Evolutionary conservation across 768 basidiomycete genomes (phyloP).

Genomic region (Tephrocybe sp.): DNA sequence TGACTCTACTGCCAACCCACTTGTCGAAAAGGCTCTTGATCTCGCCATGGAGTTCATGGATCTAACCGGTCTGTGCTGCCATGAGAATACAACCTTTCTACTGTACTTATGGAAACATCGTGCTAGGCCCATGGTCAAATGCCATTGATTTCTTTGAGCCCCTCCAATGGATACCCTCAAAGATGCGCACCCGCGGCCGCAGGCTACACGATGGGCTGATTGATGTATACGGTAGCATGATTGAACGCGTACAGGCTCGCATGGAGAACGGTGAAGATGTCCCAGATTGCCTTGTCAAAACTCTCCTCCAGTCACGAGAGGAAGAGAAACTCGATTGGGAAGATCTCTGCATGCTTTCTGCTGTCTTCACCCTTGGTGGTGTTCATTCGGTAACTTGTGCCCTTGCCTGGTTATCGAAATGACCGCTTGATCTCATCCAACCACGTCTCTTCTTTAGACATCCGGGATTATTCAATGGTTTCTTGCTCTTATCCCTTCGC

Average conservation of each 20-base stretch:
- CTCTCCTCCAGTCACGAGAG: slow-evolving; percentile 27
- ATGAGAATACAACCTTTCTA: not conserved
- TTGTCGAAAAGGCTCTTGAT: slow-evolving; percentile 30
- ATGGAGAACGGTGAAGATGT: slow-evolving; percentile 34
- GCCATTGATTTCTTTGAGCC: slow-evolving; percentile 39
- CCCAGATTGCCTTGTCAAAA: slow-evolving; percentile 42
- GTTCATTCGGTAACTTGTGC: slow-evolving; percentile 32
- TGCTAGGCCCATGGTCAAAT: slow-evolving; percentile 38
- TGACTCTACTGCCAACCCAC: slow-evolving; percentile 32
- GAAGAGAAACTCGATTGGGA: slow-evolving; percentile 33
- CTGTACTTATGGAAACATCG: not conserved
- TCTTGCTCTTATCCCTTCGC: slow-evolving; percentile 28
- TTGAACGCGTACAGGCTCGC: slow-evolving; percentile 31
- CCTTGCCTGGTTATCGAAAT: too few species aligned
- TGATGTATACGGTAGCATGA: slow-evolving; percentile 35
- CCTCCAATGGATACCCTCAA: slow-evolving; percentile 36
- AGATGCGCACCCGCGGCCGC: slow-evolving; percentile 32
- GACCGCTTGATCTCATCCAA: too few species aligned
- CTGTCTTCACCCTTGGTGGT: slow-evolving; percentile 40
- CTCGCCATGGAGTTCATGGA: slow-evolving; percentile 44
- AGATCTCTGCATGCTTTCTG: slow-evolving; percentile 36
- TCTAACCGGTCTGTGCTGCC: slow-evolving; percentile 14
- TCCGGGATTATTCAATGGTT: slow-evolving; percentile 36
- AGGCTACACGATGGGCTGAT: slow-evolving; percentile 35
- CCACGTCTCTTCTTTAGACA: slow-evolving; percentile 19